phyloP scores from a whole-genome alignment of 768 basidiomycete genomes.

The Suillus weaverae region DNA sequence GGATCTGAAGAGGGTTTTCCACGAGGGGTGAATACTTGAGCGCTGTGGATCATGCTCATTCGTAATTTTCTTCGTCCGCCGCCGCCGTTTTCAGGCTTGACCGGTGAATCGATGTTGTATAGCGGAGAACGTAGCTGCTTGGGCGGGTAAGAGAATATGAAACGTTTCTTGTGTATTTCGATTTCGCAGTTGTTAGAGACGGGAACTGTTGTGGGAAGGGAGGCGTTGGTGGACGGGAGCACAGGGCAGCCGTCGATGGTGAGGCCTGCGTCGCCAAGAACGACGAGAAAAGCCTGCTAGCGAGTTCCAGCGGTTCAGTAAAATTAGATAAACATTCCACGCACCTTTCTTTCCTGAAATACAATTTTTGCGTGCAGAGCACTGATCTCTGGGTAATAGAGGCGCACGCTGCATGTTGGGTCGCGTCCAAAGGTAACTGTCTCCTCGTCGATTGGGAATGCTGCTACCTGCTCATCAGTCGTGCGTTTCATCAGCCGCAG shows the following conservation, averaged over 20 bases:
- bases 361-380: conserved; percentile 66
- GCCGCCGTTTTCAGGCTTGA: conserved; percentile 16
- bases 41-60: conserved; percentile 74
- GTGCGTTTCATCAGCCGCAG: conserved; percentile 61
- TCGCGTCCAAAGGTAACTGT: conserved; percentile 71
- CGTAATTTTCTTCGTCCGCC: conserved; percentile 46
- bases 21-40: conserved; percentile 70
- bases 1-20: conserved; percentile 53
- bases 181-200: conserved; percentile 65
- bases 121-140: conserved; percentile 61
- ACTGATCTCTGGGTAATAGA: conserved; percentile 67
- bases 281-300: conserved; percentile 63
- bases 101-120: conserved; percentile 50
- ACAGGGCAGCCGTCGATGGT: conserved; percentile 64
- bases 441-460: conserved; percentile 72
- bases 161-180: conserved; percentile 67
- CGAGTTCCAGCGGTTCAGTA: background rate
- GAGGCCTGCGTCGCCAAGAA: conserved; percentile 58
- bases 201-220: conserved; percentile 54
- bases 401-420: conserved; percentile 59
- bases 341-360: conserved; percentile 61
- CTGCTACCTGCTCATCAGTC: conserved; percentile 48
- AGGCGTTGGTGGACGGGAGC: conserved; percentile 42
- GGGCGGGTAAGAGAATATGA: conserved; percentile 74
- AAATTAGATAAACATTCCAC: conserved; percentile 12